Base-by-base conservation (phyloP, 352 stramenopile species). In the Globisporangium echinulatum region DNA sequence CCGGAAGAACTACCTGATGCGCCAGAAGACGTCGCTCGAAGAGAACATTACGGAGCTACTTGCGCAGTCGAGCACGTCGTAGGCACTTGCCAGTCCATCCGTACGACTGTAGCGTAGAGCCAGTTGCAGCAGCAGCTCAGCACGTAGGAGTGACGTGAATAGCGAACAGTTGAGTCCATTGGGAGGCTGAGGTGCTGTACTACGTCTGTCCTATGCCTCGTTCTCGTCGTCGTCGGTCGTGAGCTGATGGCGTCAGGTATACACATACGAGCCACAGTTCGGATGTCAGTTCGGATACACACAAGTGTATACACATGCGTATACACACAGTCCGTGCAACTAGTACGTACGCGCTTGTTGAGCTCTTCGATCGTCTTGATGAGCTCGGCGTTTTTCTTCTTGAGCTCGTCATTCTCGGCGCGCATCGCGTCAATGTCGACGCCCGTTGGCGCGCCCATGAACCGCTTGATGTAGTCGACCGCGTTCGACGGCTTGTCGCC, bases 391-490 rank as follows among this genome's bases (percentile, higher is more conserved):
- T 96, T 96, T 66, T 97, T 91, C 70, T 94, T 93, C 75, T 96
- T 96, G 52, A 97, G 81, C 66, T 94, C 80, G 49, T 97, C 90
- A 70, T 96, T 96, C 67, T 97, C 89, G n/a, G 72, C 68, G 10
- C 81, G 76, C 58, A 96, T 56, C 17, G 86, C 78, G n/a, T 97
- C 88, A 39, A 96, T 82, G 67, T 98, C 93, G 53, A 97, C 76
- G 37, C 86, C 90, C 11, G 89, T 96, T 15, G 92, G 88, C 15
- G 89, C 90, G 10, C 94, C 94, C 76, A 99, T 91, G 79, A 98
- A 98, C 54, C 82, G 82, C 78, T 98, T 98, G 70, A 99, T 90
- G 71, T 99, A 99, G 61, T 98, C 96, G 37, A 98, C 91, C 1
- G 96, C 94, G 71, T 99, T 98, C n/a, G 80, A 59, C 6, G 97